These are phyloP conservation scores for Firmiana major DNA, from an alignment of 345 rosid genomes.

Conservation along the genomic window DNA sequence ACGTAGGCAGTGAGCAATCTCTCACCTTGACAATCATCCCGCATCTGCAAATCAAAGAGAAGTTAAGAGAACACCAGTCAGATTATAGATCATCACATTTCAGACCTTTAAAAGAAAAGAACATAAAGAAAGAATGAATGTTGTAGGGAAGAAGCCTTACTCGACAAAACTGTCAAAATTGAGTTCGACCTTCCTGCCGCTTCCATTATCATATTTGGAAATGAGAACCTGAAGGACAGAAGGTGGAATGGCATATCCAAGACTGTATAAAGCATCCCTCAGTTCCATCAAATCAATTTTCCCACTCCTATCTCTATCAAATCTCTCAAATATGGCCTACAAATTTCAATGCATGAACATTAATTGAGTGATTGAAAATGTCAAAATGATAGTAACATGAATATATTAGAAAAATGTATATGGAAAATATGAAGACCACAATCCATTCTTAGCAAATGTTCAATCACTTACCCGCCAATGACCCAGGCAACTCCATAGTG, in stretches of 20 bases:
- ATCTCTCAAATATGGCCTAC: slow-evolving; percentile 61
- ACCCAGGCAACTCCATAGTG: slow-evolving; percentile 62
- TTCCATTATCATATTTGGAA: slow-evolving; percentile 49
- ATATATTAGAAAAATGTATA: background rate
- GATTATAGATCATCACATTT: background rate
- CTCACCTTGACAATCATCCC: slow-evolving; percentile 74
- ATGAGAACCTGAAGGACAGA: slow-evolving; percentile 53
- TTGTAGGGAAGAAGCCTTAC: slow-evolving; percentile 35
- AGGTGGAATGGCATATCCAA: slow-evolving; percentile 59
- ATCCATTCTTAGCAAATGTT: background rate
- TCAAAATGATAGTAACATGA: background rate
- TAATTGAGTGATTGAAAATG: background rate
- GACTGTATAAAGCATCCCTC: slow-evolving; percentile 56
- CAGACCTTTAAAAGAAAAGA: background rate
- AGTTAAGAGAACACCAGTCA: background rate
- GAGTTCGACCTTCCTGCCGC: slow-evolving; percentile 43
- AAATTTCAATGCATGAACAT: background rate
- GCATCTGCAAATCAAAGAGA: slow-evolving; percentile 44
- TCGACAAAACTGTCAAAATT: slow-evolving; percentile 60
- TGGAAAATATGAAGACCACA: background rate
- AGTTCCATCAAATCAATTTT: slow-evolving; percentile 54
- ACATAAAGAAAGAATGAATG: background rate
- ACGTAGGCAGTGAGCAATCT: background rate
- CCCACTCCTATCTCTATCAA: slow-evolving; percentile 62
- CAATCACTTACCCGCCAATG: slow-evolving; percentile 60